phyloP scores from a whole-genome alignment of 2,329 filamentous ascomycete genomes.

The Verticillium alfalfae region DNA sequence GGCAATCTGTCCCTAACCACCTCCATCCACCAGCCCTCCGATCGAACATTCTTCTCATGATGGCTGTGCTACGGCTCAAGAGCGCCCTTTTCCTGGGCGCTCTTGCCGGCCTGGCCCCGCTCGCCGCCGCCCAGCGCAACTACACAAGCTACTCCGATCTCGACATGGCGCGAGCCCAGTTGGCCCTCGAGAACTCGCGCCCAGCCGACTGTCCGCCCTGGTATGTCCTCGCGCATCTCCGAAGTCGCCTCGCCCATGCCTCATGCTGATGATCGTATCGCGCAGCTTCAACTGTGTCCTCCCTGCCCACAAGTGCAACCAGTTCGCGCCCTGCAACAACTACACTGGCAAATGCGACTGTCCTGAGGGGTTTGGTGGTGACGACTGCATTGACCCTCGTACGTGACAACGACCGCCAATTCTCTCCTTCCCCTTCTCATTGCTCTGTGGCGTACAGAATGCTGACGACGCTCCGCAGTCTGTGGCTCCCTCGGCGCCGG shows the following conservation, averaged over 20 bases:
- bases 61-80: constrained; percentile 31
- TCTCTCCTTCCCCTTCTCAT: neutral
- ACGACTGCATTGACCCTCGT: constrained; percentile 85
- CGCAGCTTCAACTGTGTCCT: constrained; percentile 94
- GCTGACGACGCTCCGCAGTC: constrained; percentile 36
- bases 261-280: constrained; percentile 10
- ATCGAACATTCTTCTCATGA: constrained; percentile 13
- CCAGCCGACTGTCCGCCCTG: constrained; percentile 76
- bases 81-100: constrained; percentile 29
- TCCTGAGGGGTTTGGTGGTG: constrained; percentile 86
- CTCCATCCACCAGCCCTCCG: neutral
- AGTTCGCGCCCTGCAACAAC: constrained; percentile 84
- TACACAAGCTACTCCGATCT: constrained; percentile 58
- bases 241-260: constrained; percentile 16
- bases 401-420: constrained; percentile 19
- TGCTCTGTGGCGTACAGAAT: neutral
- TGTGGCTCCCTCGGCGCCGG: constrained; percentile 86
- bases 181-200: constrained; percentile 67
- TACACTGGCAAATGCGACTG: constrained; percentile 91
- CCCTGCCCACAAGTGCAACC: constrained; percentile 83
- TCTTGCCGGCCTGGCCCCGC: constrained; percentile 32
- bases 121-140: constrained; percentile 42
- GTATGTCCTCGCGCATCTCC: constrained; percentile 33
- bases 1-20: neutral
- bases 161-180: constrained; percentile 58